A percentile compares a stretch with the other conserved stretches of the same genome.
These are phyloP conservation scores for Pseudocercospora crystallina DNA, from an alignment of 2,329 filamentous ascomycete species.

Conservation along the genomic window DNA sequence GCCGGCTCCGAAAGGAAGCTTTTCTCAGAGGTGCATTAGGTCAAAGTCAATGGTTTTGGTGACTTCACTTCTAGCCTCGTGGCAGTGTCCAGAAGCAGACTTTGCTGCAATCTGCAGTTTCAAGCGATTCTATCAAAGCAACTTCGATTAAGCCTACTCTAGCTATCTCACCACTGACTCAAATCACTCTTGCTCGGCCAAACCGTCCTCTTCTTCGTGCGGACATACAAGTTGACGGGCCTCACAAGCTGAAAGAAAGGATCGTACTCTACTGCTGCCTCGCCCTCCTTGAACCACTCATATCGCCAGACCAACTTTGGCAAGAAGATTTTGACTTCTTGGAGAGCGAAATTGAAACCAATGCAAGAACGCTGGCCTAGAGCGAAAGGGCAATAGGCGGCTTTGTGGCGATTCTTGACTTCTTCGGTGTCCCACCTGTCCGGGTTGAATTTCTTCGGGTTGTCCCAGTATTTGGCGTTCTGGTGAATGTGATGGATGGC, in stretches of 20 bases:
- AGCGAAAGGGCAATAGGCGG: constrained; percentile 60
- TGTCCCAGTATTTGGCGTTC: constrained; percentile 58
- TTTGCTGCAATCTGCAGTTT: too few relatives aligned
- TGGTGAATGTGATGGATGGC: constrained; percentile 49
- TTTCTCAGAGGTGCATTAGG: too few relatives aligned
- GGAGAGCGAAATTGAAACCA: constrained; percentile 64
- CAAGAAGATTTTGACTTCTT: constrained; percentile 61
- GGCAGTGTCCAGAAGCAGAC: too few relatives aligned
- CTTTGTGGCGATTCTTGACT: constrained; percentile 54
- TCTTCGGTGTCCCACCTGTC: constrained; percentile 59
- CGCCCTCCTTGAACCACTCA: constrained; percentile 53
- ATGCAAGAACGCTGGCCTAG: constrained; percentile 60
- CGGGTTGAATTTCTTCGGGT: constrained; percentile 58
- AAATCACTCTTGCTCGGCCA: constrained; percentile 45
- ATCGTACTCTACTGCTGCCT: constrained; percentile 57
- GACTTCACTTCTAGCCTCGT: too few relatives aligned
- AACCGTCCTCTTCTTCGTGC: constrained; percentile 50
- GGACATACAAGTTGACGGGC: constrained; percentile 56
- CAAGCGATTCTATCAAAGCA: too few relatives aligned
- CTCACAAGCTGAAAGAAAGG: constrained; percentile 60
- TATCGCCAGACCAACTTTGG: constrained; percentile 61
- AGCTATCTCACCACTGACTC: too few relatives aligned
- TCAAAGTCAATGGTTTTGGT: too few relatives aligned
- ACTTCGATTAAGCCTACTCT: too few relatives aligned
- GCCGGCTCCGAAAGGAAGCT: too few relatives aligned